Percentiles rank a stretch among this genome's conserved stretches.
Evolutionary conservation across 148 eudicot genomes (phyloP).

Genomic region (Vaccinium corymbosum): DNA sequence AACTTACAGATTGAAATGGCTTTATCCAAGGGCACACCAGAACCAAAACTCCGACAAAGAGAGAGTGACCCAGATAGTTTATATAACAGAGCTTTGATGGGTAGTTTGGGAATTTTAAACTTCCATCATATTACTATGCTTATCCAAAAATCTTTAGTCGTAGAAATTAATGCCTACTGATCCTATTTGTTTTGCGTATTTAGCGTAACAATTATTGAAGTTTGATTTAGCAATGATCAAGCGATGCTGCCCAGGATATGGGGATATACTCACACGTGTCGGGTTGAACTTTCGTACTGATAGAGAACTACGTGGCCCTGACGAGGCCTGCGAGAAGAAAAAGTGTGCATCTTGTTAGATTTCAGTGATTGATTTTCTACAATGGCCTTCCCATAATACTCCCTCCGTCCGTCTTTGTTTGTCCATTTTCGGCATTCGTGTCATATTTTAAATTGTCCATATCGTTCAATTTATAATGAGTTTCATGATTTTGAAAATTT

Average conservation of each 20-base stretch:
- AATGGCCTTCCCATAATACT: too few relatives aligned
- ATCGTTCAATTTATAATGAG: too few relatives aligned
- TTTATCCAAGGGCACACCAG: neutral
- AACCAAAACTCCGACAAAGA: neutral
- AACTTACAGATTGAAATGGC: neutral
- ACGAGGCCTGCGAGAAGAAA: neutral
- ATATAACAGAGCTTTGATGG: constrained; percentile 4
- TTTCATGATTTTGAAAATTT: too few relatives aligned
- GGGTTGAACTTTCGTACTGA: neutral
- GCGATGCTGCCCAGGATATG: neutral
- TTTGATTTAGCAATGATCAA: too few relatives aligned
- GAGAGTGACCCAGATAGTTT: neutral
- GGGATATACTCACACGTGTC: neutral
- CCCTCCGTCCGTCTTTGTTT: too few relatives aligned
- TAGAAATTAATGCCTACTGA: neutral
- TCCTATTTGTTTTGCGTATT: too few relatives aligned
- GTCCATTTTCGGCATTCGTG: too few relatives aligned
- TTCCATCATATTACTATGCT: neutral
- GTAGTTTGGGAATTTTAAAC: neutral
- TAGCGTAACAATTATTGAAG: too few relatives aligned
- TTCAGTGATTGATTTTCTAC: too few relatives aligned
- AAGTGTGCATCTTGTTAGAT: too few relatives aligned
- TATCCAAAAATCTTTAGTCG: neutral
- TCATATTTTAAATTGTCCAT: too few relatives aligned
- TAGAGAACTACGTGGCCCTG: neutral